A percentile compares a stretch with the other conserved stretches of the same genome.
Evolutionary conservation across 1,284 basidiomycete species (phyloP).

Genomic region (Melanopsichium pennsylvanicum): DNA sequence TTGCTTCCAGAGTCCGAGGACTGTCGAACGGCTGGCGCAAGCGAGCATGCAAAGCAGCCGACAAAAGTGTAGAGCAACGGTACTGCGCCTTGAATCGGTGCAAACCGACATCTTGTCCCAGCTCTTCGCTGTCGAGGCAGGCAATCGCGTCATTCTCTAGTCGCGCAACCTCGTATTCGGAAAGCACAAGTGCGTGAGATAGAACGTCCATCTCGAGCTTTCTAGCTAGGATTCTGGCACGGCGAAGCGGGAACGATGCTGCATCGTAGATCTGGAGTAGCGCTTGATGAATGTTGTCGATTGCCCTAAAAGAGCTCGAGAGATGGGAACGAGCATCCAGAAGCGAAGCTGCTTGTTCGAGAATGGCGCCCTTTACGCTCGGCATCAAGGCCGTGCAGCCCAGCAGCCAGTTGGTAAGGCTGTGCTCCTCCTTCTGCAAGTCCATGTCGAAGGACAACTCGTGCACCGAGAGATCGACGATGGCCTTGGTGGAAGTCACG

Average conservation of each 20-base stretch:
- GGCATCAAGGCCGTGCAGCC: not conserved
- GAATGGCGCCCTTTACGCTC: conserved; percentile 25
- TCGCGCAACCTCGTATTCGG: conserved; percentile 9
- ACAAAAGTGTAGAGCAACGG: conserved; percentile 24
- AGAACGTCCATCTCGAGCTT: conserved; percentile 45
- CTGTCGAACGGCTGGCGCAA: conserved; percentile 24
- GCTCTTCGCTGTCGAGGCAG: conserved; percentile 7
- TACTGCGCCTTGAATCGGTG: conserved; percentile 31
- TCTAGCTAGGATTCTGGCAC: conserved; percentile 30
- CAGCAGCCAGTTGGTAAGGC: conserved; percentile 20
- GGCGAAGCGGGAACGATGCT: conserved; percentile 33
- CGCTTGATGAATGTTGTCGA: conserved; percentile 14
- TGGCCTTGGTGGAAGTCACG: conserved; percentile 12
- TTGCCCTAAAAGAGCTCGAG: conserved; percentile 32
- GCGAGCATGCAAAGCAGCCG: conserved; percentile 20
- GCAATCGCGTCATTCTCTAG: conserved; percentile 20
- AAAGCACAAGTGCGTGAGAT: conserved; percentile 11
- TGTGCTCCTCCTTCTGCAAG: conserved; percentile 7
- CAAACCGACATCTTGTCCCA: conserved; percentile 27
- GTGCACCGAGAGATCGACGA: conserved; percentile 44
- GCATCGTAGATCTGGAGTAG: conserved; percentile 23
- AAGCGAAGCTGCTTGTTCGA: conserved; percentile 34
- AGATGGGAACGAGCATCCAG: conserved; percentile 43
- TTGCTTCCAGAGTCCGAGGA: conserved; percentile 16
- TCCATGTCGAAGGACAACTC: conserved; percentile 32